phyloP scores from a whole-genome alignment of 2,329 filamentous ascomycete genomes.

The Ophiostoma quercus region DNA sequence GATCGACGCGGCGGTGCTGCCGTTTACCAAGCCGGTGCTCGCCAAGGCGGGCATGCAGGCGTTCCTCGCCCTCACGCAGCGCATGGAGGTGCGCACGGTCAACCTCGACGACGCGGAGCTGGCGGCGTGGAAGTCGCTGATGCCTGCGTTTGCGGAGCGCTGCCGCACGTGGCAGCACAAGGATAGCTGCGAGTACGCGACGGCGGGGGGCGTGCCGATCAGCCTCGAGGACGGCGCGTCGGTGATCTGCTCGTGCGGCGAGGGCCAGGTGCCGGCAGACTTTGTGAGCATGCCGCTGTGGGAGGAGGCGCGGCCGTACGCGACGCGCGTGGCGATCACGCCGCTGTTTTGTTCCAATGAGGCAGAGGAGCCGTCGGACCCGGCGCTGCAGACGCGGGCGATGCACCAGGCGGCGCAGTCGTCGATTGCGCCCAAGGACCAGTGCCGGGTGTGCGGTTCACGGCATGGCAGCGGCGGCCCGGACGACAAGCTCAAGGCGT shows the following conservation, averaged over 20 bases:
- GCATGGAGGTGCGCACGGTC: conserved; percentile 25
- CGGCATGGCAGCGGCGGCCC: conserved; percentile 25
- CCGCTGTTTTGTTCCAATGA: conserved; percentile 37
- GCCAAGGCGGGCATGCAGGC: not conserved
- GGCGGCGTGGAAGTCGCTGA: conserved; percentile 42
- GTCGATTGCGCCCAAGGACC: not conserved
- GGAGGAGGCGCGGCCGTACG: conserved; percentile 39
- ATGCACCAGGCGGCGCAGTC: not conserved
- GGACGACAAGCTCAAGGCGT: conserved; percentile 38
- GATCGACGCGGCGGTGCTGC: not conserved
- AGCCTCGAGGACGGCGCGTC: conserved; percentile 29
- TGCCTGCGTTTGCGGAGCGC: conserved; percentile 44
- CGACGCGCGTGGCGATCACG: conserved; percentile 55
- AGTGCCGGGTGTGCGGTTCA: conserved; percentile 36
- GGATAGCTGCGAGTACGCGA: conserved; percentile 40
- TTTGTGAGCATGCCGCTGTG: conserved; percentile 42
- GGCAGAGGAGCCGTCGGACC: conserved; percentile 2
- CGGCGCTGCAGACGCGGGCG: not conserved
- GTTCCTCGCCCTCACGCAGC: not conserved
- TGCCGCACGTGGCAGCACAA: conserved; percentile 47
- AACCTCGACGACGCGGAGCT: conserved; percentile 53
- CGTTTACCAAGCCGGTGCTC: not conserved
- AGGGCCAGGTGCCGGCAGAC: conserved; percentile 38
- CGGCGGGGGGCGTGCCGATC: conserved; percentile 34
- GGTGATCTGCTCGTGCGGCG: conserved; percentile 43